Conservation (phyloP, 441 rosid genomes). For the Eutrema salsugineum region DNA sequence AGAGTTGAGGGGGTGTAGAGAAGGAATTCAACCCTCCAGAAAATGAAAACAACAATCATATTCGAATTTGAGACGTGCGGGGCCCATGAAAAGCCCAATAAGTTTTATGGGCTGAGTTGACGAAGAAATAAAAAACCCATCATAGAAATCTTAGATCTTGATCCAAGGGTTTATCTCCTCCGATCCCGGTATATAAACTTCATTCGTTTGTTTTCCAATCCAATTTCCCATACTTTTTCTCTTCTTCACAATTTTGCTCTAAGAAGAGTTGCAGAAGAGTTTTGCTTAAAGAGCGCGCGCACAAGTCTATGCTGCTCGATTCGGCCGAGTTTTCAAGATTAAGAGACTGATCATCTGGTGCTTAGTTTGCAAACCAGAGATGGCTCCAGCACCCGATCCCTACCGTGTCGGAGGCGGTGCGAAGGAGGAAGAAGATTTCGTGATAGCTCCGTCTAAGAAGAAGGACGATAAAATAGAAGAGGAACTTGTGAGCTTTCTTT, state of each 20-base stretch:
- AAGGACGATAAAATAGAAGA: conserved; percentile 82
- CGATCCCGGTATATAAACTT: neutral
- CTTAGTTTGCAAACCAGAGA: neutral
- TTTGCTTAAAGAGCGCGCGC: neutral
- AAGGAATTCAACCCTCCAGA: too few relatives aligned
- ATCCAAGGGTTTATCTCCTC: conserved; percentile 22
- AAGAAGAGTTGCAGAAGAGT: neutral
- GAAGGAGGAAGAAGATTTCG: conserved; percentile 45
- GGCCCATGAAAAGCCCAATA: too few relatives aligned
- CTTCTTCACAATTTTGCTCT: too few relatives aligned
- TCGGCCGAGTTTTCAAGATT: neutral
- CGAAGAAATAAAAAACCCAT: too few relatives aligned
- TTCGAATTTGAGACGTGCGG: too few relatives aligned
- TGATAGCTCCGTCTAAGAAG: conserved; percentile 68
- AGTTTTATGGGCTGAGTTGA: neutral
- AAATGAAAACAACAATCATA: too few relatives aligned
- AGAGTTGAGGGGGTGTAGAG: too few relatives aligned
- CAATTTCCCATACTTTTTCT: too few relatives aligned
- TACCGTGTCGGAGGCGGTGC: conserved; percentile 39
- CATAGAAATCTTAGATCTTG: conserved; percentile 14
- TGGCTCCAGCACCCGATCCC: conserved; percentile 36
- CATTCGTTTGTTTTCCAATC: neutral
- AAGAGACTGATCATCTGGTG: neutral
- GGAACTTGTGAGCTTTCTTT: conserved; percentile 71
- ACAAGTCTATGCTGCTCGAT: neutral